A percentile compares a stretch with the other conserved stretches of the same genome.
phyloP scores from a whole-genome alignment of 2,329 filamentous ascomycete species.

The Orbilia javanica region DNA sequence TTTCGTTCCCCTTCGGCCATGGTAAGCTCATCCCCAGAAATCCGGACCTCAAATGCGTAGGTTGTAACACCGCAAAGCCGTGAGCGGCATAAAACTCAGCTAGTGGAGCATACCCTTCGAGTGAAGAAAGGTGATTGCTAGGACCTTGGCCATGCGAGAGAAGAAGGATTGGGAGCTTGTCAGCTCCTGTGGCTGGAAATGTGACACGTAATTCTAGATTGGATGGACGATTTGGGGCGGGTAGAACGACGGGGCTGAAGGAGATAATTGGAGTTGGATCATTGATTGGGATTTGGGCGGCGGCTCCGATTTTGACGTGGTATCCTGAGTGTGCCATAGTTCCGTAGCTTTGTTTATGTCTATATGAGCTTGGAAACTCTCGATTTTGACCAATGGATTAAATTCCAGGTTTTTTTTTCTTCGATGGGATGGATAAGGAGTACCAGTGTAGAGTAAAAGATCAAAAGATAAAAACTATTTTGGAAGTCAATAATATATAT shows the following conservation, averaged over 20 bases:
- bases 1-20: constrained; percentile 59
- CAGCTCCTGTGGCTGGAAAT: constrained; percentile 62
- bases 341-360: background rate
- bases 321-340: constrained; percentile 35
- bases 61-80: constrained; percentile 67
- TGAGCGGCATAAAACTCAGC: constrained; percentile 66
- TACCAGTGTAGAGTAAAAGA: too few species aligned
- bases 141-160: constrained; percentile 66
- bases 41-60: constrained; percentile 66
- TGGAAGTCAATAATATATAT: too few species aligned
- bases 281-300: constrained; percentile 63
- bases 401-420: too few species aligned
- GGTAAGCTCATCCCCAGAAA: constrained; percentile 61
- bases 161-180: constrained; percentile 65
- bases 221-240: constrained; percentile 60
- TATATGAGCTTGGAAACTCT: background rate
- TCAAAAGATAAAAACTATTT: too few species aligned
- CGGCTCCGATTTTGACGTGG: constrained; percentile 32
- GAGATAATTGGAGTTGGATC: constrained; percentile 63
- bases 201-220: constrained; percentile 65
- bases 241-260: constrained; percentile 58
- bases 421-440: too few species aligned
- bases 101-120: constrained; percentile 66
- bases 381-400: too few species aligned
- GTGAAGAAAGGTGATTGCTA: constrained; percentile 66